Conservation (phyloP, 495 filamentous ascomycete species). For the Oidiodendron maius region DNA sequence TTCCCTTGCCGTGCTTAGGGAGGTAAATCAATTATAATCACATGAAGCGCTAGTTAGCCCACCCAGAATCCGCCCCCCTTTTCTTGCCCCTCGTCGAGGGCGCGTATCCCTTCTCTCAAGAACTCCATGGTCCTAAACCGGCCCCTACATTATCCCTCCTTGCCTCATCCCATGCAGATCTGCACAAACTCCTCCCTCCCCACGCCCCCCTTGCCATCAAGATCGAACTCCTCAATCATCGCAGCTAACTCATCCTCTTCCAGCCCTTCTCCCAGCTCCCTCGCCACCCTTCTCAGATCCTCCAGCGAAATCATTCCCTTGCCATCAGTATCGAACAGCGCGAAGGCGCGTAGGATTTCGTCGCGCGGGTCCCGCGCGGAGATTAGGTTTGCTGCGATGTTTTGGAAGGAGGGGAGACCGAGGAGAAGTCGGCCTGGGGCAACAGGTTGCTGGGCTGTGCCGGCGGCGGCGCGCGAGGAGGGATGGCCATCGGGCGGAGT, state of each 20-base stretch:
- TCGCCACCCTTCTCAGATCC: conserved; percentile 79
- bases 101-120: background rate
- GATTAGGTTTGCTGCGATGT: conserved; percentile 74
- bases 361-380: conserved; percentile 77
- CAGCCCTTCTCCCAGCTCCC: conserved; percentile 84
- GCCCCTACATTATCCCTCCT: no score
- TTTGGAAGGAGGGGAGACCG: conserved; percentile 66
- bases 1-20: background rate
- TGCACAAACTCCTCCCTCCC: conserved; percentile 84
- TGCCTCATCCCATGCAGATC: conserved; percentile 50
- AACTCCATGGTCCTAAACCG: background rate
- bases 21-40: background rate
- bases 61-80: background rate
- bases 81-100: background rate
- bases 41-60: background rate
- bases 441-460: conserved; percentile 23
- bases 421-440: conserved; percentile 54
- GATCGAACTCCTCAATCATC: conserved; percentile 99
- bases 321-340: conserved; percentile 67
- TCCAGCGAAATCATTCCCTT: conserved; percentile 84
- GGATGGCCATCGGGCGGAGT: conserved; percentile 36
- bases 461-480: conserved; percentile 8
- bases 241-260: conserved; percentile 88
- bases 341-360: conserved; percentile 87
- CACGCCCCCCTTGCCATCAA: conserved; percentile 86